Conservation (phyloP, 2,329 filamentous ascomycete species). For the Aspergillus tanneri region DNA sequence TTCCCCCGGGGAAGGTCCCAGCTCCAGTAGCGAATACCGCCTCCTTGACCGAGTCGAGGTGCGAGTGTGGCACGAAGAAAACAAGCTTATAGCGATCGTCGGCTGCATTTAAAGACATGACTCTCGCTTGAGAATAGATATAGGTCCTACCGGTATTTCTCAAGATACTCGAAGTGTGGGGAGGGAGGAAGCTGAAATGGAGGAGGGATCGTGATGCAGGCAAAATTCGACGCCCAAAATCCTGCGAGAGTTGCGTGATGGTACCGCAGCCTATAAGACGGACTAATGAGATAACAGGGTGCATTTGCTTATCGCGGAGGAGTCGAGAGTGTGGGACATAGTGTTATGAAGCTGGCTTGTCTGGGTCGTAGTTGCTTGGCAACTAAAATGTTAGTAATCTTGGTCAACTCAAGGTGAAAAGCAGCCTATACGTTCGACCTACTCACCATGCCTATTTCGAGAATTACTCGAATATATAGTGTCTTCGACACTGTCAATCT, state of each 20-base stretch:
- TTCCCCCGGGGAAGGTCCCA: slow-evolving; percentile 42
- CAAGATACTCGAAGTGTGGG: background rate
- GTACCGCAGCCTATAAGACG: background rate
- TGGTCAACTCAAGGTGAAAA: too few relatives aligned
- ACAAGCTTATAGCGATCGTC: slow-evolving; percentile 43
- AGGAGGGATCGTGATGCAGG: background rate
- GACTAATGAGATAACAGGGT: background rate
- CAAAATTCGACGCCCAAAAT: background rate
- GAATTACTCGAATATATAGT: too few relatives aligned
- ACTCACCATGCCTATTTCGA: too few relatives aligned
- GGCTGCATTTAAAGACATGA: slow-evolving; percentile 24
- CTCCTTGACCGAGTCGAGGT: slow-evolving; percentile 42
- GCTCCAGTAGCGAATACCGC: slow-evolving; percentile 45
- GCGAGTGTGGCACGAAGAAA: slow-evolving; percentile 44
- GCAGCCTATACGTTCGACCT: too few relatives aligned
- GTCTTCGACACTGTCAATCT: too few relatives aligned
- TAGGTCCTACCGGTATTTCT: background rate
- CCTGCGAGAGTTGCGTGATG: background rate
- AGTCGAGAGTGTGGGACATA: too few relatives aligned
- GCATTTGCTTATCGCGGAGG: too few relatives aligned
- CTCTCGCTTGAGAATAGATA: slow-evolving; percentile 5
- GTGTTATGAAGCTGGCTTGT: too few relatives aligned
- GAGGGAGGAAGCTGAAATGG: background rate
- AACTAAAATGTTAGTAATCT: too few relatives aligned
- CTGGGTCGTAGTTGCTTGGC: background rate